phyloP scores from a whole-genome alignment of 192 early-diverging fungal genomes.

The Coemansia aciculifera region DNA sequence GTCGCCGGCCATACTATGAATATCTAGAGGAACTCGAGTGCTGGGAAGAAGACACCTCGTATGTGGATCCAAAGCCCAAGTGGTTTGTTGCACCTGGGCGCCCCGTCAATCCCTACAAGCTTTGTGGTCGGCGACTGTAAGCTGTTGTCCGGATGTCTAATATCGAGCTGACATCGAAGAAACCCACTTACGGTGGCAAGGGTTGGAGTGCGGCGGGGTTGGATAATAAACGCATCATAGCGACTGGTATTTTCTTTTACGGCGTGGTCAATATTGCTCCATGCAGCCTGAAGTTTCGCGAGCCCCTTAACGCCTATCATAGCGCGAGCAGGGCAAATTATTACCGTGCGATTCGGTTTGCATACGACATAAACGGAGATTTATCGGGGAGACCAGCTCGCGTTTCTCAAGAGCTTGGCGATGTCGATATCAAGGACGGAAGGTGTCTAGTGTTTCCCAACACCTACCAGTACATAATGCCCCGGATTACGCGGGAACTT shows the following conservation, averaged over 20 bases:
- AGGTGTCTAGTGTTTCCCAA: constrained; percentile 31
- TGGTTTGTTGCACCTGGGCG: constrained; percentile 4
- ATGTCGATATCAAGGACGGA: constrained; percentile 40
- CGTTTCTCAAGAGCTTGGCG: constrained; percentile 40
- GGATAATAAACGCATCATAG: too few relatives aligned
- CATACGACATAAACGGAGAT: constrained; percentile 3
- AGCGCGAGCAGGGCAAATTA: too few relatives aligned
- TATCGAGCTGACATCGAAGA: too few relatives aligned
- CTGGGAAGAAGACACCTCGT: neutral
- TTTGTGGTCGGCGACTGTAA: too few relatives aligned
- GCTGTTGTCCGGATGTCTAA: constrained; percentile 59
- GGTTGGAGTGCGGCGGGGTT: constrained; percentile 63
- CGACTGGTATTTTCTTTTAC: too few relatives aligned
- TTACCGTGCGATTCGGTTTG: neutral
- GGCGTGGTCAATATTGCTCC: too few relatives aligned
- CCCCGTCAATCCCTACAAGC: too few relatives aligned
- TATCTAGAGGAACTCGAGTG: neutral
- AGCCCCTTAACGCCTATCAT: constrained; percentile 17
- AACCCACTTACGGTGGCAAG: constrained; percentile 44
- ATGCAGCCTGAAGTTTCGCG: constrained; percentile 9
- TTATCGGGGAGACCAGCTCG: constrained; percentile 30
- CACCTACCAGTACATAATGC: constrained; percentile 59
- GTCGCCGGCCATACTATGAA: neutral
- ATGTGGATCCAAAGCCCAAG: constrained; percentile 37
- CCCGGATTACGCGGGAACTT: constrained; percentile 53